phyloP scores from a whole-genome alignment of 192 early-diverging fungal species.

The Coemansia asiatica region DNA sequence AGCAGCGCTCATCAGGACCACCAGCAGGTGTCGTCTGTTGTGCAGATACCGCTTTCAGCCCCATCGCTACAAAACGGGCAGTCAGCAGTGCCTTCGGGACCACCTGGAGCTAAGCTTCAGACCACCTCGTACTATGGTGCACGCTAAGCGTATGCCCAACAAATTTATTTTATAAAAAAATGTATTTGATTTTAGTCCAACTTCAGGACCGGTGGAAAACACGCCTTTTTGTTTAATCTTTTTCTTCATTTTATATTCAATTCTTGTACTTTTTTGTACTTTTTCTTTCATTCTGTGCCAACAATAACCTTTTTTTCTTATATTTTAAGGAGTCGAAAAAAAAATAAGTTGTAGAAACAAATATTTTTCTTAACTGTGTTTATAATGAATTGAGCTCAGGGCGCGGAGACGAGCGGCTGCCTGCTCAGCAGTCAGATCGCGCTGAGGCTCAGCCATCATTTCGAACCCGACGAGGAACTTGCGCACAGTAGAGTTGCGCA shows the following conservation, averaged over 20 bases:
- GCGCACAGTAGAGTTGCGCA: conserved; percentile 84
- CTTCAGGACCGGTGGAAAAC: too few relatives aligned
- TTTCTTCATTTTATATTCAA: neutral
- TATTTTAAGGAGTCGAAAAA: neutral
- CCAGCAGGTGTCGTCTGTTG: conserved; percentile 3
- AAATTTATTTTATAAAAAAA: neutral
- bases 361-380: neutral
- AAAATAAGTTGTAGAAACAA: neutral
- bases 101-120: conserved; percentile 25
- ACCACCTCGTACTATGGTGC: conserved; percentile 23
- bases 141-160: neutral
- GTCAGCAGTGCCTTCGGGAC: neutral
- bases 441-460: conserved; percentile 89
- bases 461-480: conserved; percentile 98
- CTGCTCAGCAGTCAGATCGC: conserved; percentile 93
- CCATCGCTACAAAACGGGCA: conserved; percentile 4
- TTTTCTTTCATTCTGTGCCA: conserved; percentile 4
- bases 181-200: neutral
- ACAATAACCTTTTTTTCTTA: neutral
- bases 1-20: neutral
- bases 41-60: conserved; percentile 7
- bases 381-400: conserved; percentile 47
- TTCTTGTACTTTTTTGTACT: conserved; percentile 9
- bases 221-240: neutral
- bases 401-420: conserved; percentile 72